Evolutionary conservation across 2,329 filamentous ascomycete species (phyloP).

Genomic region (Exserohilum turcica): DNA sequence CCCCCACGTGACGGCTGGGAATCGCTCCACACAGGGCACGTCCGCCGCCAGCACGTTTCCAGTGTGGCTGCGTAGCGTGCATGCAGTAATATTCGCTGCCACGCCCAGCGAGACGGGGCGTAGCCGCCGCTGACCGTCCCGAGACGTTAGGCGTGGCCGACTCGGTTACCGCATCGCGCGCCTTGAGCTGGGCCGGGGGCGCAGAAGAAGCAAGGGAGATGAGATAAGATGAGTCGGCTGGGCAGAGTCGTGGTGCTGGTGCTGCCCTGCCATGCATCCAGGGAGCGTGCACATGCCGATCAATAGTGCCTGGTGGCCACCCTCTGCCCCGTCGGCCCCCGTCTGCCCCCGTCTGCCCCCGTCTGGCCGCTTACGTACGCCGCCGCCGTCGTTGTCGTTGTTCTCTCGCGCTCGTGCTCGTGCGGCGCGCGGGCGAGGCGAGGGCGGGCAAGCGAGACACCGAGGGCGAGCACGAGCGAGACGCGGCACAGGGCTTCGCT

Average conservation of each 20-base stretch:
- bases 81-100: conserved; percentile 11
- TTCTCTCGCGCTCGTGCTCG: no score
- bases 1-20: conserved; percentile 10
- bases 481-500: no score
- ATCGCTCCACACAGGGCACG: conserved; percentile 6
- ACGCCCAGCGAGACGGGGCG: conserved; percentile 15
- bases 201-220: background rate
- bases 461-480: no score
- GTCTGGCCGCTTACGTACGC: background rate
- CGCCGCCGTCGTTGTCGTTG: no score
- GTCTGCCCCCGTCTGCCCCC: no score
- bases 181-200: background rate
- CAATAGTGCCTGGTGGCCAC: background rate
- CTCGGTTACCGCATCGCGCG: background rate
- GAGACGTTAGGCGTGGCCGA: conserved; percentile 13
- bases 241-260: no score
- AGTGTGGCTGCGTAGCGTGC: conserved; percentile 13
- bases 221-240: background rate
- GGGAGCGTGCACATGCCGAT: conserved; percentile 5
- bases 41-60: conserved; percentile 12
- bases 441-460: background rate
- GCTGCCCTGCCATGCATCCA: no score
- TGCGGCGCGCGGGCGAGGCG: conserved; percentile 22
- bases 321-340: conserved; percentile 1
- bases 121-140: conserved; percentile 20